A percentile compares a stretch with the other conserved stretches of the same genome.
Evolutionary conservation across 179 eudicot species (phyloP).

Genomic region (Pouteria campechiana): DNA sequence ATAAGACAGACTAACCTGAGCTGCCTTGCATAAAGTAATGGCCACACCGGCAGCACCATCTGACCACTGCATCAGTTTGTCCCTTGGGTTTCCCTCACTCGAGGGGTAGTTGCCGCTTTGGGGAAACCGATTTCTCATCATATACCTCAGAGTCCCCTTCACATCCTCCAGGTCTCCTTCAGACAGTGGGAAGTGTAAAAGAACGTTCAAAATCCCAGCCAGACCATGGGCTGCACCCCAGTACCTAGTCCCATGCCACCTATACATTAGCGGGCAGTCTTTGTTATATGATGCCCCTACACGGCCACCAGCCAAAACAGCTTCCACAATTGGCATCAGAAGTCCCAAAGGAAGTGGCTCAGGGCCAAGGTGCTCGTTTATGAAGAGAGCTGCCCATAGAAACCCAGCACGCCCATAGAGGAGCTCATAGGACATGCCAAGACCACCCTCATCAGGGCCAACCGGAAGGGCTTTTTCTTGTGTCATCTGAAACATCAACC

Average conservation of each 20-base stretch:
- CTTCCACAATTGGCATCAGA: conserved; percentile 55
- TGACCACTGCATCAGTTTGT: conserved; percentile 69
- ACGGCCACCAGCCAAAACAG: conserved; percentile 68
- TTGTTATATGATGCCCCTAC: conserved; percentile 54
- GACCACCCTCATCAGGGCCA: conserved; percentile 81
- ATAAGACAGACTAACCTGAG: conserved; percentile 39
- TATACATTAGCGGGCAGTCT: conserved; percentile 57
- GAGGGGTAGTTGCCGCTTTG: conserved; percentile 60
- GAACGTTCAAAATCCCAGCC: conserved; percentile 71
- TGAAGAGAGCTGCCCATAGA: conserved; percentile 65
- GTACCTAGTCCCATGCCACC: conserved; percentile 81
- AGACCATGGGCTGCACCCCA: conserved; percentile 86
- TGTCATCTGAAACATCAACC: conserved; percentile 48
- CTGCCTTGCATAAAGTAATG: conserved; percentile 65
- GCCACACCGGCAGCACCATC: conserved; percentile 69
- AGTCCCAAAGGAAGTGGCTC: conserved; percentile 27
- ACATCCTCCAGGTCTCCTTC: conserved; percentile 55
- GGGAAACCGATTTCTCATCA: conserved; percentile 64
- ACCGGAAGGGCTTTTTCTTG: conserved; percentile 68
- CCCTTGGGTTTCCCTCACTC: conserved; percentile 55
- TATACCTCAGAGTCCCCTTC: conserved; percentile 53
- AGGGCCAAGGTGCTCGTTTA: conserved; percentile 47
- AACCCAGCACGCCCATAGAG: conserved; percentile 76
- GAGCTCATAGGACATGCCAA: conserved; percentile 84
- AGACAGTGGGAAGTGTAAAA: conserved; percentile 50